Evolutionary conservation across 1,284 basidiomycete genomes (phyloP), one percentile per base, ranked within the genome.

Genomic region (Polyporus tsugae): DNA sequence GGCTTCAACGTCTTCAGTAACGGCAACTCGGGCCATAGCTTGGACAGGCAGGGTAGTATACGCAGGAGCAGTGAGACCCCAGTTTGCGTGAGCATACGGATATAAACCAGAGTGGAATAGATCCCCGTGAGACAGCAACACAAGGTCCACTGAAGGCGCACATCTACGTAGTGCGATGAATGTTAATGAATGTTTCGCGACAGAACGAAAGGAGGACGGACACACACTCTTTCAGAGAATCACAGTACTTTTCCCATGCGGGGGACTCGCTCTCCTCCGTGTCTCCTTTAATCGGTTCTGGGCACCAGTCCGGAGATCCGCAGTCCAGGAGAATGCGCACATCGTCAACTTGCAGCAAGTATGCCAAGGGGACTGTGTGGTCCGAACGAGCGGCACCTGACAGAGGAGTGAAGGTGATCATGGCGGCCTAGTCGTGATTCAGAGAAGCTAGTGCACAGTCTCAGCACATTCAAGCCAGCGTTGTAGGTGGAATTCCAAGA

Each of bases 21-120:
- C 91, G 36, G 95, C 95, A 60, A 98, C 94, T 41, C 95, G 88
- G 2, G 95, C 97, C 94, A 97, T 98, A 66, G 97, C 96, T 74
- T 98, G 95, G 0, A 98, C 96, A 29, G 98, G 97, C 60, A 99
- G 88, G 0, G 97, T 98, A 0, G 95, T 94, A 79, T 99, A 99
- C n/a, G 96, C 91, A 10, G 96, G 96, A 53, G 96, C 97, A 63
- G 88, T 92, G 49, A 99, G 86, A 22, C 92, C 93, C 90, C 96
- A 96, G 75, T 90, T 87, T 6, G 96, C 88, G 75, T 95, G 87
- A 0, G 97, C 96, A 79, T 95, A 98, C 6, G 97, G 90, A 78
- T 95, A 98, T 22, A 99, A 84, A 7, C 97, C 97, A 22, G 94
- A 87, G 77, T 98, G 96, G 3, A 89, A 85, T 10, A 98, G 86